phyloP scores from a whole-genome alignment of 305 asterid species.

The Lippia alba region DNA sequence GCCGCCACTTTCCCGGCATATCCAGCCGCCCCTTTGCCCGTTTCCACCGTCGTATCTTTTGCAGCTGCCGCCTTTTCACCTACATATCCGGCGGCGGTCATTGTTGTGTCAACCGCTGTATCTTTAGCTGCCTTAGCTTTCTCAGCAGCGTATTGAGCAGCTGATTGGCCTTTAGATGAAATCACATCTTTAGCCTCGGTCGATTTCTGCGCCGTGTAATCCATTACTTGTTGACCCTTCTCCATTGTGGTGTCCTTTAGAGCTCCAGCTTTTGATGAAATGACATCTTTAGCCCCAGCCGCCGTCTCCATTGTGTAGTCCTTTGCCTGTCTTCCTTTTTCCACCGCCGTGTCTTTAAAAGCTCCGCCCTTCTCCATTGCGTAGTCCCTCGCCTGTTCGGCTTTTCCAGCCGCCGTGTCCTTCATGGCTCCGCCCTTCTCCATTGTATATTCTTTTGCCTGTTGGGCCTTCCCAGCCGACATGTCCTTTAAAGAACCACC shows the following conservation, averaged over 20 bases:
- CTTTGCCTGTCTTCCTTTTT: conserved; percentile 38
- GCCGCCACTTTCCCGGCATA: conserved; percentile 38
- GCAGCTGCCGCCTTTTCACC: too few species aligned
- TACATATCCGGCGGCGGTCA: too few species aligned
- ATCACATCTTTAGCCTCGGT: conserved; percentile 31
- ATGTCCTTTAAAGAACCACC: conserved; percentile 12
- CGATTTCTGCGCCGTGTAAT: conserved; percentile 33
- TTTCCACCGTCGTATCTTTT: not conserved
- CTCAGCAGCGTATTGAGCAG: not conserved
- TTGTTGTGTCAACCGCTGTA: not conserved
- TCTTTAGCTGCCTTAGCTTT: not conserved
- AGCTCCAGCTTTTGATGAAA: conserved; percentile 24
- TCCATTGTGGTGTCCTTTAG: conserved; percentile 29
- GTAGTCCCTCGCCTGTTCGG: conserved; percentile 23
- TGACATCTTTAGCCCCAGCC: conserved; percentile 17
- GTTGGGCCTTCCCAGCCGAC: not conserved
- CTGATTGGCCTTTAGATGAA: conserved; percentile 17
- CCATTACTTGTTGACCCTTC: conserved; percentile 31
- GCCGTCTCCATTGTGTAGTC: conserved; percentile 27
- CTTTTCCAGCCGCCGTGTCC: not conserved
- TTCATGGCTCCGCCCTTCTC: conserved; percentile 29
- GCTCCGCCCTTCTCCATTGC: conserved; percentile 24
- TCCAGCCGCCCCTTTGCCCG: conserved; percentile 29
- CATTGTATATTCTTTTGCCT: not conserved
- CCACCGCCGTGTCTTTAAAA: conserved; percentile 6